phyloP scores from a whole-genome alignment of 306 rosid genomes.

The Glycine latifolia region DNA sequence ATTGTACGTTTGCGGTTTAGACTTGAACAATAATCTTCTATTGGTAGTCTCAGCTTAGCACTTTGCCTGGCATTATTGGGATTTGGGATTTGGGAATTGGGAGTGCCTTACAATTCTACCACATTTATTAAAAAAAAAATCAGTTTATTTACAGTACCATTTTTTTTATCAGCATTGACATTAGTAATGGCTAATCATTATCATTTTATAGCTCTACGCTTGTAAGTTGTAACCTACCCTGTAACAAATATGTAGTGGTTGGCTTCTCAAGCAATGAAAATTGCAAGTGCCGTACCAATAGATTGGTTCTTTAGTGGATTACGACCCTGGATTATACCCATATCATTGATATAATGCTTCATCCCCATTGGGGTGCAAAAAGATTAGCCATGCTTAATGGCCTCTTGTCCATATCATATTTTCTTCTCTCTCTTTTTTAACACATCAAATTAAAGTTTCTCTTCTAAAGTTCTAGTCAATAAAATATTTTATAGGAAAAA shows the following conservation, averaged over 20 bases:
- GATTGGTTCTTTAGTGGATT: conserved; percentile 48
- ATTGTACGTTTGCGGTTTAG: too few species aligned
- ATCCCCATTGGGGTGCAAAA: conserved; percentile 45
- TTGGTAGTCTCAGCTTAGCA: too few species aligned
- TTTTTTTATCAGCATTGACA: too few species aligned
- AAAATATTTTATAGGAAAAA: not conserved
- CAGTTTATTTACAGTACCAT: too few species aligned
- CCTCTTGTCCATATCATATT: conserved; percentile 40
- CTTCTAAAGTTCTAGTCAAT: not conserved
- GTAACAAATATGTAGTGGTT: not conserved
- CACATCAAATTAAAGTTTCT: not conserved
- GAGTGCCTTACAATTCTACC: too few species aligned
- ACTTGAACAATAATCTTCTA: too few species aligned
- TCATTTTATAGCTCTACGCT: not conserved
- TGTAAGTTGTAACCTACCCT: not conserved
- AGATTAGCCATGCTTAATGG: conserved; percentile 38
- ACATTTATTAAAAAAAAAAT: too few species aligned
- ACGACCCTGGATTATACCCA: conserved; percentile 36
- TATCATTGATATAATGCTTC: conserved; percentile 38
- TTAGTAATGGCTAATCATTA: not conserved
- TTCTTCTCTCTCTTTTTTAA: not conserved
- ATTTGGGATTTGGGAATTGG: too few species aligned
- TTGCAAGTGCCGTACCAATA: conserved; percentile 39
- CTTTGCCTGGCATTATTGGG: too few species aligned
- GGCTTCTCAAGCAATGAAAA: conserved; percentile 38